Evolutionary conservation across 345 rosid species (phyloP).

Genomic region (Theobroma cacao): DNA sequence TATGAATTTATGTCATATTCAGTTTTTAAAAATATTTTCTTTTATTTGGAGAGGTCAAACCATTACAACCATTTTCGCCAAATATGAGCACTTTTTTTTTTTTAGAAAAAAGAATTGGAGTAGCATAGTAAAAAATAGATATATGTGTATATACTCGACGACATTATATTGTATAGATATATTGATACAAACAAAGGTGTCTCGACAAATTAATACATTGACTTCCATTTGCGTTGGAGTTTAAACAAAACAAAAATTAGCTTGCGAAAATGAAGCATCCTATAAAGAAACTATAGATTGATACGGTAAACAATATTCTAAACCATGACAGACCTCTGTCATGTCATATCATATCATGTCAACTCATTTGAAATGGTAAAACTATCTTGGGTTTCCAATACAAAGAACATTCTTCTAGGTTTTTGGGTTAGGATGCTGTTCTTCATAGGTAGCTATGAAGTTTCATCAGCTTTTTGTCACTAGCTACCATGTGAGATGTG

Average conservation of each 20-base stretch:
- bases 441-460: not conserved
- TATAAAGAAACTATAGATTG: not conserved
- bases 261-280: not conserved
- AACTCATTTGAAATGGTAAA: conserved; percentile 7
- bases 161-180: not conserved
- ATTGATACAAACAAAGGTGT: not conserved
- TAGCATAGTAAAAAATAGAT: no score
- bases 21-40: not conserved
- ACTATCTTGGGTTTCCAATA: conserved; percentile 1
- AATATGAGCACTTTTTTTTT: not conserved
- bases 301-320: not conserved
- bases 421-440: conserved; percentile 10
- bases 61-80: no score
- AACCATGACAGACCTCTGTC: not conserved
- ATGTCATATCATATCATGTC: conserved; percentile 8
- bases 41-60: not conserved
- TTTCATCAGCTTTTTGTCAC: conserved; percentile 21
- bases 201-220: not conserved
- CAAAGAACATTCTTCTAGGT: conserved; percentile 9
- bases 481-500: conserved; percentile 7
- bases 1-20: not conserved
- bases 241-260: not conserved
- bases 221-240: not conserved
- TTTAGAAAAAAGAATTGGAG: no score
- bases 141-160: not conserved